Evolutionary conservation across 257 asterid species (phyloP), one percentile per base, ranked within the genome.

Genomic region (Salvia splendens): DNA sequence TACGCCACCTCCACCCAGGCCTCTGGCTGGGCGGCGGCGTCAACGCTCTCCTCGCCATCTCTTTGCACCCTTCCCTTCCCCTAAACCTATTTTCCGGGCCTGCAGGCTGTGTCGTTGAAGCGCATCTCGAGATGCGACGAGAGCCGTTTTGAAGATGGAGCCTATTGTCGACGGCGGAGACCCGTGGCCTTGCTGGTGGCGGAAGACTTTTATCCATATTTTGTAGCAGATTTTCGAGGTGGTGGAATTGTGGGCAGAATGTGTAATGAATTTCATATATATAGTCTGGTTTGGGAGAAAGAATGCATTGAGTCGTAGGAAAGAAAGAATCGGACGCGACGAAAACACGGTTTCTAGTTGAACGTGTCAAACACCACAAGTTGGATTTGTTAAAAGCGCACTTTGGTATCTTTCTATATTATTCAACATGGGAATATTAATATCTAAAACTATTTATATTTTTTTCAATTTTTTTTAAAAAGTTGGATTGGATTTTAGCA

Each of bases 1-100:
- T 82, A 77, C 83, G 75, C 95, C 92, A 85, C 74, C 90, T 72
- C 75, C 67, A 77, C 67, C 84, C 76, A 24, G 75, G 87, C 73
- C 81, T 70, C 45, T 67, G 83, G 15, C 54, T 12, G 7, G 90
- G 92, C 16, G 90, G 92, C 16, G 90, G 88, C 3, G 83, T 63
- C 80, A 88, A 36, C 7, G 95, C 95, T 73, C 90, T 83, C 64
- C 75, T 73, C 12, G 83, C 71, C 5, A 88, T 77, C 75, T 88
- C 92, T 64, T 76, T 85, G 75, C 75, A 80, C 1, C 83, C 95
- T 54, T 67, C 83, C 38, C 73, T 52, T 51, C 81, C 71, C 71
- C 81, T 67, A 7, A 46, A 52, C 64, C 75, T 53, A 32, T 12
- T 54, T 3, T 55, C 66, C 5, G 71, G 46, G 9, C 51, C 38